These are phyloP conservation scores for Corylus avellana DNA, from an alignment of 306 rosid species.

Conservation along the genomic window DNA sequence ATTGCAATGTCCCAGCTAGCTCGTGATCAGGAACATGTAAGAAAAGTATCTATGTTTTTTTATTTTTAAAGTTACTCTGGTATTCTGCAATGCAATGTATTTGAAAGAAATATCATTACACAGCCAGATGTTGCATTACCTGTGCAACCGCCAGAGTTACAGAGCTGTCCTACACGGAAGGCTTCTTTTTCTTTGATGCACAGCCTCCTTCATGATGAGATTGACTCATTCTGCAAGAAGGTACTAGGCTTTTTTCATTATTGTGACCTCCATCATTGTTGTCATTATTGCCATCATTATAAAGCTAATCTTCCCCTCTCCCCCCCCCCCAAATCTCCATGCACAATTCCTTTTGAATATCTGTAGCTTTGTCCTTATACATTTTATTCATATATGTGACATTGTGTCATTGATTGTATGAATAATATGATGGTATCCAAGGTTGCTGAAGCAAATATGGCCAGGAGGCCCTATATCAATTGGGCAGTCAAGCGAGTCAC, in stretches of 20 bases:
- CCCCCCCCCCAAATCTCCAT: background rate
- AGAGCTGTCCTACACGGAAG: constrained; percentile 58
- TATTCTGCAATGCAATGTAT: background rate
- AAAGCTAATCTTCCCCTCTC: background rate
- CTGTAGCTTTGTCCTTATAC: constrained; percentile 18
- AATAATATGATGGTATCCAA: constrained; percentile 38
- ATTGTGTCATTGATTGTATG: constrained; percentile 26
- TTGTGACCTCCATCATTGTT: background rate
- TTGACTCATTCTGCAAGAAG: constrained; percentile 78
- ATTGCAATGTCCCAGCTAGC: constrained; percentile 89
- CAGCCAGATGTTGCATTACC: constrained; percentile 94
- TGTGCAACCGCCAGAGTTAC: constrained; percentile 69
- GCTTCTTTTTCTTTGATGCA: constrained; percentile 67
- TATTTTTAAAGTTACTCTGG: background rate
- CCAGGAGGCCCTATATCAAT: constrained; percentile 82
- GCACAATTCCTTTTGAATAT: constrained; percentile 22
- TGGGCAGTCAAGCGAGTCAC: constrained; percentile 98
- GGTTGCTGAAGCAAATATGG: constrained; percentile 85
- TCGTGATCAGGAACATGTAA: constrained; percentile 93
- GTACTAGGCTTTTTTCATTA: constrained; percentile 36
- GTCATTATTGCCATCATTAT: background rate
- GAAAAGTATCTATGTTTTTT: constrained; percentile 22
- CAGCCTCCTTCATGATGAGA: constrained; percentile 76
- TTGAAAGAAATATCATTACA: constrained; percentile 28
- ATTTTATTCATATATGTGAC: constrained; percentile 15